Evolutionary conservation across 2,329 filamentous ascomycete species (phyloP).

Genomic region (Fusarium sp.): DNA sequence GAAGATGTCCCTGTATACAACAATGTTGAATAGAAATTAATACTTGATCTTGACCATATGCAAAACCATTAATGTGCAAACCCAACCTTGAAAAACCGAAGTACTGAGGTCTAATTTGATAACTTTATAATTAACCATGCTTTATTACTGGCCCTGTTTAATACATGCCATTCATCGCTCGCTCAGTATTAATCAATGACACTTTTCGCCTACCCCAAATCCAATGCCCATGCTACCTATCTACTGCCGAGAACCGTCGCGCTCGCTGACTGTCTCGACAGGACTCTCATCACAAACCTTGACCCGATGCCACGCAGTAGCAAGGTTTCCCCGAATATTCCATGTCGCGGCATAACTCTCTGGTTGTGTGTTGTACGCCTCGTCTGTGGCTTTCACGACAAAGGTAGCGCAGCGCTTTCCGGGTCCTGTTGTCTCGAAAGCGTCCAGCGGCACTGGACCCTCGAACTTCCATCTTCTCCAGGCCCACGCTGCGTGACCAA

Average conservation of each 20-base stretch:
- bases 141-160: not conserved
- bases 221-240: not conserved
- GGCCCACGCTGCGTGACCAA: slow-evolving; percentile 66
- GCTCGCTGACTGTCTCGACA: not conserved
- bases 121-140: not conserved
- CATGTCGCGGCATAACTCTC: slow-evolving; percentile 69
- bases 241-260: not conserved
- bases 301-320: slow-evolving; percentile 74
- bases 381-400: slow-evolving; percentile 74
- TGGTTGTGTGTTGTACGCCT: slow-evolving; percentile 74
- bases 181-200: not conserved
- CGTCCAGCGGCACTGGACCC: slow-evolving; percentile 55
- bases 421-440: slow-evolving; percentile 32
- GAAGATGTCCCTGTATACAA: slow-evolving; percentile 29
- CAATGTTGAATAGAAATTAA: slow-evolving; percentile 33
- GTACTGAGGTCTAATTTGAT: too few relatives aligned
- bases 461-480: slow-evolving; percentile 73
- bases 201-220: slow-evolving; percentile 4
- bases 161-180: not conserved
- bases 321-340: slow-evolving; percentile 72
- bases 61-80: not conserved
- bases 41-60: not conserved
- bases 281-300: slow-evolving; percentile 51
- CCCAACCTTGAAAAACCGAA: not conserved
- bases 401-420: slow-evolving; percentile 59